Evolutionary conservation across 2,329 filamentous ascomycete genomes (phyloP).

Genomic region (Xylaria sp.): DNA sequence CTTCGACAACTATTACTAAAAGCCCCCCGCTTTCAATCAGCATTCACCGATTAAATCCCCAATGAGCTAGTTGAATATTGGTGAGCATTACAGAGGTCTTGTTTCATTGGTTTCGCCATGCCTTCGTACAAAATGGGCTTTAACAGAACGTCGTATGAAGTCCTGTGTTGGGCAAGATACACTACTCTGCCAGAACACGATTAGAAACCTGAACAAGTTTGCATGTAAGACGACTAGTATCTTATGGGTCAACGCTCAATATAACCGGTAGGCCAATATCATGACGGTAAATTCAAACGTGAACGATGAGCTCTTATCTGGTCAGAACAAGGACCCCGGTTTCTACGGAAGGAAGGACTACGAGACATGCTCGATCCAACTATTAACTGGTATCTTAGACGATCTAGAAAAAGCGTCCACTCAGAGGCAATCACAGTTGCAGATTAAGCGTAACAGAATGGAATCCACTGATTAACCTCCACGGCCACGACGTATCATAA

Average conservation of each 20-base stretch:
- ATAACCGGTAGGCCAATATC: not conserved
- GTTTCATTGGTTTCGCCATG: not conserved
- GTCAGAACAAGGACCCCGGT: not conserved
- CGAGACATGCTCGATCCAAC: constrained; percentile 1
- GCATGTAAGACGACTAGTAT: not conserved
- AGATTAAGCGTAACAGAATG: not conserved
- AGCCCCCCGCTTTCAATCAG: too few species aligned
- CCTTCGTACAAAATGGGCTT: not conserved
- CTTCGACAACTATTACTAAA: too few species aligned
- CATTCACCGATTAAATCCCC: not conserved
- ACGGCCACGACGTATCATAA: not conserved
- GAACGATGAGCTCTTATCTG: not conserved
- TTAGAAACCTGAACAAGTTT: constrained; percentile 4
- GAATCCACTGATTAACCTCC: not conserved
- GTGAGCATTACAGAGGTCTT: not conserved
- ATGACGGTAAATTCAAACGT: not conserved
- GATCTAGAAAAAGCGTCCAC: not conserved
- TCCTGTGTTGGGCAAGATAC: constrained; percentile 17
- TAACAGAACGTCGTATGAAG: not conserved
- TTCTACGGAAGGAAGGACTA: not conserved
- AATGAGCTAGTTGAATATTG: not conserved
- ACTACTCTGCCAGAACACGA: constrained; percentile 1
- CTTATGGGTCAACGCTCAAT: not conserved
- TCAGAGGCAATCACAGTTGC: too few species aligned
- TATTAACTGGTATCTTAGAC: constrained; percentile 3